Conservation (phyloP, 805 yeast species). For the Wickerhamiella vanderwaltii region DNA sequence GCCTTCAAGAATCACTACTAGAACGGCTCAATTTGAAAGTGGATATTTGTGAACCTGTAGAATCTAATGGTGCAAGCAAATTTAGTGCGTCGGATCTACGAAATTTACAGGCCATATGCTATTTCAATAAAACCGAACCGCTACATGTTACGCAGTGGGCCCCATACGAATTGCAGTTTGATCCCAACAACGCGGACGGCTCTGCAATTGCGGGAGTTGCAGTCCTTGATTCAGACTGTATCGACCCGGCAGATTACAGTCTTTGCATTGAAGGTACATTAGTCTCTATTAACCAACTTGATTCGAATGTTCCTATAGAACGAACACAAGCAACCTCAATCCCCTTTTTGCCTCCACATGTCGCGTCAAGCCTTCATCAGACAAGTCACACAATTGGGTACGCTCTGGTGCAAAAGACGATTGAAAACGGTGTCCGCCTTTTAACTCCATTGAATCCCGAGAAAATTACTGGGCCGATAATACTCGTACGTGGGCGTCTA, state of each 20-base stretch:
- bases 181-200: conserved; percentile 16
- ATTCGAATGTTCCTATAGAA: not conserved
- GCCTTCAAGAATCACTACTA: conserved; percentile 18
- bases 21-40: not conserved
- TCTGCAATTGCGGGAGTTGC: conserved; percentile 22
- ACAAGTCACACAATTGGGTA: conserved; percentile 35
- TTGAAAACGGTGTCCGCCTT: conserved; percentile 37
- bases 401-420: conserved; percentile 57
- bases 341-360: conserved; percentile 7
- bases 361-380: conserved; percentile 9
- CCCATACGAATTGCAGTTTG: conserved; percentile 24
- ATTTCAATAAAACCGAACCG: conserved; percentile 20
- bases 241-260: conserved; percentile 20
- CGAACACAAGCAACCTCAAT: not conserved
- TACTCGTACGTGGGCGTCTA: conserved; percentile 50
- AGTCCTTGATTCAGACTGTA: conserved; percentile 21
- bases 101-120: conserved; percentile 22
- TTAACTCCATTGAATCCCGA: conserved; percentile 35
- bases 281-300: conserved; percentile 23
- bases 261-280: conserved; percentile 27
- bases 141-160: conserved; percentile 27
- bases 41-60: conserved; percentile 3
- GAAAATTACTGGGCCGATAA: conserved; percentile 23
- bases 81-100: conserved; percentile 21
- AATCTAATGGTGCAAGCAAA: conserved; percentile 1